Evolutionary conservation across 2,329 filamentous ascomycete genomes (phyloP), one percentile per base, ranked within the genome.

Genomic region (Claviceps digitariae): DNA sequence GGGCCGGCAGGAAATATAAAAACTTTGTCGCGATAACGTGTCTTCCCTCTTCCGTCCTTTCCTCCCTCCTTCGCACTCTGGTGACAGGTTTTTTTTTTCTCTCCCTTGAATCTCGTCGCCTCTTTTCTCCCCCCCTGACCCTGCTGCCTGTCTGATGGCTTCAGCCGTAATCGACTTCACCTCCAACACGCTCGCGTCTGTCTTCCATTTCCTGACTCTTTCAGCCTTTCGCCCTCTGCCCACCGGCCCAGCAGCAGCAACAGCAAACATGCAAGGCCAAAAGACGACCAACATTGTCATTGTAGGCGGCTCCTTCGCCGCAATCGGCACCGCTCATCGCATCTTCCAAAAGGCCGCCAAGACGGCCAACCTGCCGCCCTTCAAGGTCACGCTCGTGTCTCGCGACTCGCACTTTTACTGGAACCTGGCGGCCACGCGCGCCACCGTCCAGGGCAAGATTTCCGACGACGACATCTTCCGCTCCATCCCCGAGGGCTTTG

Each of bases 381-480:
- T 48, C 20, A 52, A 48, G 25, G 45, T 52, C 23, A 48, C 45
- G 7, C 51, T 52, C 20, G 36, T 79, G 15, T 75, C 75, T 38
- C 66, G 77, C 66, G 45, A 52, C 44, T 36, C 44, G 15, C 51
- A 52, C 20, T 52, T 52, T 36, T 52, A 48, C n/a, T 52, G 51
- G 76, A 79, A 78, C 59, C 57, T 80, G 7, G 76, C 76, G 1
- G 72, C 77, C 2, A 73, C 77, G n/a, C 74, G 77, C 40, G 75
- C 74, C 57, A 69, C 79, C 41, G 68, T 79, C 23, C 75, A 76
- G 1, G 72, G 70, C 29, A 63, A 68, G 36, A 64, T 78, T 52
- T 66, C 68, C 17, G 73, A 77, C 55, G 68, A 74, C 6, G 63
- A 74, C 54, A 67, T 78, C 50, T 72, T 74, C 61, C 59, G 66